phyloP scores from a whole-genome alignment of 768 basidiomycete genomes.

The Clathrus columnatus region DNA sequence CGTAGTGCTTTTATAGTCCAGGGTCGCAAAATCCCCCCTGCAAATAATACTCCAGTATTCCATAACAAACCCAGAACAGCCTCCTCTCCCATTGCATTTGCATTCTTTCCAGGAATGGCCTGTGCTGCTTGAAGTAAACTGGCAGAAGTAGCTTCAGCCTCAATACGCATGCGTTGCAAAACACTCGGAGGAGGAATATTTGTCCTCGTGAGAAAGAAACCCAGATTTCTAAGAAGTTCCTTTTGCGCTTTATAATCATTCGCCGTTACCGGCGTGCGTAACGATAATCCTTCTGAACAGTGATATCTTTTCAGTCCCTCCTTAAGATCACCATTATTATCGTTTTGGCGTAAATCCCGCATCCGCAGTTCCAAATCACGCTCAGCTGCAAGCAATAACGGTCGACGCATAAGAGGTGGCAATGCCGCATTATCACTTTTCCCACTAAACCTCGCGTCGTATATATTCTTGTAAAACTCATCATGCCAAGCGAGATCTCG shows the following conservation, averaged over 20 bases:
- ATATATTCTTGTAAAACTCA: constrained; percentile 71
- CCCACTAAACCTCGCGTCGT: constrained; percentile 67
- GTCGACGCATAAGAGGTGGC: constrained; percentile 50
- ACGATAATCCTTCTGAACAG: constrained; percentile 11
- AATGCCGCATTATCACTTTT: constrained; percentile 46
- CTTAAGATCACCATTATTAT: constrained; percentile 9
- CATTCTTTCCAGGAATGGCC: not conserved
- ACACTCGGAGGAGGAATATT: constrained; percentile 5
- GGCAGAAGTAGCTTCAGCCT: not conserved
- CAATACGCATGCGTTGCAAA: not conserved
- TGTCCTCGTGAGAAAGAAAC: constrained; percentile 8
- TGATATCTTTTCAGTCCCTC: constrained; percentile 11
- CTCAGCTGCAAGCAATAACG: constrained; percentile 14
- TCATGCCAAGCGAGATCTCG: constrained; percentile 68
- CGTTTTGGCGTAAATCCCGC: constrained; percentile 3
- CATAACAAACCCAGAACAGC: constrained; percentile 4
- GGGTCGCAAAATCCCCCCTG: constrained; percentile 7
- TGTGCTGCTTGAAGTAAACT: not conserved
- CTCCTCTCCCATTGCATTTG: not conserved
- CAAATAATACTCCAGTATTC: constrained; percentile 9
- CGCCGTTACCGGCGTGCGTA: not conserved
- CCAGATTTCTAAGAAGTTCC: not conserved
- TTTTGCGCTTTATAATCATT: not conserved
- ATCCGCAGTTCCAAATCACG: constrained; percentile 8
- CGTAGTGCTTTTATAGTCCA: constrained; percentile 4